Percentiles rank a stretch among this genome's conserved stretches.
Conservation (phyloP, 1,284 basidiomycete species). For the Cutaneotrichosporon dermatis region DNA sequence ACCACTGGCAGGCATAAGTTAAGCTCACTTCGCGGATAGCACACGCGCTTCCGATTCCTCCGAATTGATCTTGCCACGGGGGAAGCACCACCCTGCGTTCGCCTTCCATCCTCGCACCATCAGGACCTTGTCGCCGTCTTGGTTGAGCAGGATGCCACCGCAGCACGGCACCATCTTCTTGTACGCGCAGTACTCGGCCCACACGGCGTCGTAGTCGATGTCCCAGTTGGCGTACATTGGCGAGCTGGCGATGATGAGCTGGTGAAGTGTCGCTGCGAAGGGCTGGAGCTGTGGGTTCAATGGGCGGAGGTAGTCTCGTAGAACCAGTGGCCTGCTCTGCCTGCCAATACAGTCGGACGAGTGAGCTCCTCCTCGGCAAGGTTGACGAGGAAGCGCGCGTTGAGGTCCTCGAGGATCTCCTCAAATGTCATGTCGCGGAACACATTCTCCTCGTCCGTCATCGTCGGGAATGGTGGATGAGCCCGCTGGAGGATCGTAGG, state of each 20-base stretch:
- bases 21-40: slow-evolving; percentile 77
- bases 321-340: slow-evolving; percentile 99
- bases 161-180: slow-evolving; percentile 98
- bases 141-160: slow-evolving; percentile 91
- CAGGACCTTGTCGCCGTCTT: slow-evolving; percentile 87
- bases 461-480: slow-evolving; percentile 9
- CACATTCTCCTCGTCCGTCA: slow-evolving; percentile 36
- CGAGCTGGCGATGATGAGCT: slow-evolving; percentile 66
- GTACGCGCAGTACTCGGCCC: slow-evolving; percentile 64
- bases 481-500: not conserved
- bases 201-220: slow-evolving; percentile 47
- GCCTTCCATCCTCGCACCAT: slow-evolving; percentile 98
- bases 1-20: no score
- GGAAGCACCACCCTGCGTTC: slow-evolving; percentile 95
- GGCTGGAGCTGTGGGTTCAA: slow-evolving; percentile 83
- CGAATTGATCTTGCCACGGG: slow-evolving; percentile 98
- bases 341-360: slow-evolving; percentile 93
- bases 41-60: slow-evolving; percentile 77
- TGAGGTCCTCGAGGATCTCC: slow-evolving; percentile 79
- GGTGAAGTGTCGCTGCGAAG: slow-evolving; percentile 91
- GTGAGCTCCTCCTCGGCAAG: slow-evolving; percentile 88
- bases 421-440: slow-evolving; percentile 44
- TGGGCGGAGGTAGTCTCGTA: slow-evolving; percentile 98
- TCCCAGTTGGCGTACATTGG: slow-evolving; percentile 32
- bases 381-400: slow-evolving; percentile 95